Evolutionary conservation across 495 filamentous ascomycete species (phyloP), one percentile per base, ranked within the genome.

Genomic region (Daldinia bambusicola): DNA sequence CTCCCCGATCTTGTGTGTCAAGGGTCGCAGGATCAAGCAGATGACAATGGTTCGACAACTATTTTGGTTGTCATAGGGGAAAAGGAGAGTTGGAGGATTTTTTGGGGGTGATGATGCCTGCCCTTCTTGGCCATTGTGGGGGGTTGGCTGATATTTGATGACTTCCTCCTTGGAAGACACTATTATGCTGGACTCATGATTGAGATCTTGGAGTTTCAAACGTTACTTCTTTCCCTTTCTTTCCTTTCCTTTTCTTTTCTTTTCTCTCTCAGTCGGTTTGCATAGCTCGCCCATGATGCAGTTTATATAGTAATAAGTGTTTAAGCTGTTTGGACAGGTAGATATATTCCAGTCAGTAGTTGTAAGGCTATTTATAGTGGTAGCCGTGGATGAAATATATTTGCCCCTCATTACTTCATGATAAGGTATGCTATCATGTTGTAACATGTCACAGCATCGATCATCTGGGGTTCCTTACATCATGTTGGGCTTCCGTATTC

Each of bases 41-140:
- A 73, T 73, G 70, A 73, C 66, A 40, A 18, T 38, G 34, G 40
- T 43, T 58, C 16, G 40, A 55, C 31, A 50, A 55, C 63, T 57
- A 61, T 32, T 66, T 63, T 41, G 43, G 43, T 66, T 61, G 34
- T 59, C 41, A 53, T 62, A 38, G 52, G 40, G 26, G 66, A 43
- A 61, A 51, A 32, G 30, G 55, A 57, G 43, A 61, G 31, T 66
- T 69, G 66, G 61, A 73, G 66, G 70, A 73, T 73, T 69, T 36
- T 36, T 45, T 38, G 43, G 36, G 16, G 13, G 26, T 55, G 36
- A 20, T 34, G 50, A 64, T 66, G 65, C 57, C 57, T 69, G 51
- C 70, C 61, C 22, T 50, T 63, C 41, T 60, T 45, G 55, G 51
- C 16, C 51, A 37, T 14, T 20, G 30, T 37, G 65, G n/a, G 60